A percentile compares a stretch with the other conserved stretches of the same genome.
These are phyloP conservation scores for Penicillium mononematosum DNA, from an alignment of 495 filamentous ascomycete species.

Conservation along the genomic window DNA sequence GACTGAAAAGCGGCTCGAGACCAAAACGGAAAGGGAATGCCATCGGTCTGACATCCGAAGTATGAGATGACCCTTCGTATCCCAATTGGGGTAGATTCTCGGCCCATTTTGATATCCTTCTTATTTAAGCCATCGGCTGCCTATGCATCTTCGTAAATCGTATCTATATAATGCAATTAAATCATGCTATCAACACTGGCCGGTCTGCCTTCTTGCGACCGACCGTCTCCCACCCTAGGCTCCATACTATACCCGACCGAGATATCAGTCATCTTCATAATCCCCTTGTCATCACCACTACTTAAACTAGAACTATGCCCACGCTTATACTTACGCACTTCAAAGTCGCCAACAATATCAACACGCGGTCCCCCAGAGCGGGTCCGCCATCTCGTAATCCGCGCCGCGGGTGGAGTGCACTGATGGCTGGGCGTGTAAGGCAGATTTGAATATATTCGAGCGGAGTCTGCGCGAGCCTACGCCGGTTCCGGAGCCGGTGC, in stretches of 20 bases:
- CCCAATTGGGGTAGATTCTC: neutral
- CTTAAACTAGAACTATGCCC: constrained; percentile 24
- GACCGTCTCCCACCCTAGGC: neutral
- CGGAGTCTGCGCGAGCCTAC: constrained; percentile 14
- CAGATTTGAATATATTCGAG: constrained; percentile 8
- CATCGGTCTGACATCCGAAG: too few relatives aligned
- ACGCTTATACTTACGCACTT: constrained; percentile 29
- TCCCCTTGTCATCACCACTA: constrained; percentile 21
- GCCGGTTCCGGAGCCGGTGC: constrained; percentile 1
- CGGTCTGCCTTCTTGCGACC: constrained; percentile 16
- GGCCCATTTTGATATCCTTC: neutral
- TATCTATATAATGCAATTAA: constrained; percentile 9
- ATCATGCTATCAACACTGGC: constrained; percentile 29
- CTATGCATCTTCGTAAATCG: neutral
- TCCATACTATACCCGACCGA: constrained; percentile 22
- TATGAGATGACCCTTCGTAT: neutral
- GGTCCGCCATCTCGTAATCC: constrained; percentile 25
- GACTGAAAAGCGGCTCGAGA: too few relatives aligned
- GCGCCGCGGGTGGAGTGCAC: neutral
- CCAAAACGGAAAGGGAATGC: too few relatives aligned
- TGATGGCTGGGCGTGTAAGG: neutral
- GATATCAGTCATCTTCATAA: constrained; percentile 30
- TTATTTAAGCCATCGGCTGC: neutral
- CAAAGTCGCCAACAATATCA: constrained; percentile 13
- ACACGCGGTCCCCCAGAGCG: constrained; percentile 10